Evolutionary conservation across 1,139 yeast genomes (phyloP), one percentile per base, ranked within the genome.

Genomic region (Lodderomyces margitis): DNA sequence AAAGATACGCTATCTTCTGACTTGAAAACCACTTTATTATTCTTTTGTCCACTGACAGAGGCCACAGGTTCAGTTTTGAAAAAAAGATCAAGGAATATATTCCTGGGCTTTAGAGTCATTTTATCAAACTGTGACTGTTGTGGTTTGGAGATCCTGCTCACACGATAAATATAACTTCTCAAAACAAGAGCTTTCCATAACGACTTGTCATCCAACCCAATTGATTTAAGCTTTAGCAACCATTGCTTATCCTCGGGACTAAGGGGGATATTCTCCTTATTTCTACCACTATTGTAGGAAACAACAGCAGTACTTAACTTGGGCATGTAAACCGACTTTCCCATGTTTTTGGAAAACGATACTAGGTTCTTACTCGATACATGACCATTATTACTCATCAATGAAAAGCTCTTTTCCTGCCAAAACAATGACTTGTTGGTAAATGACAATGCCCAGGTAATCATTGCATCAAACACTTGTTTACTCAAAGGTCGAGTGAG

Each of bases 101-200:
- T 86, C 40, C 81, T 66, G 0, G 94, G 94, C 44, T 28, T 53
- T 7, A 17, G 31, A 19, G 14, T 24, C 10, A 34, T 16, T 4
- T 23, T 21, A 12, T 34, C 37, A 27, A 39, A 38, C 15, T 12
- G 21, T 2, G 15, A 2, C 11, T 21, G 20, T 14, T 36, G 31
- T 8, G 14, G 32, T 19, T 14, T 21, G n/a, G 36, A 15, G 3
- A 33, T 50, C 42, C 69, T 65, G 3, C 86, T 79, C 3, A 83
- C 80, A 45, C 82, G 77, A 51, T 66, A 73, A 6, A 89, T 75
- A 52, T 88, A 87, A 35, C 82, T 83, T 44, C 91, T 70, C 40
- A 88, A 56, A 8, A 77, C 76, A 28, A 81, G 80, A 5, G 92
- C 66, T 60, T 91, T 92, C 98, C 98, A 91, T 17, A 87, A 56